Evolutionary conservation across 306 rosid genomes (phyloP), one percentile per base, ranked within the genome.

Genomic region (Malus domestica): DNA sequence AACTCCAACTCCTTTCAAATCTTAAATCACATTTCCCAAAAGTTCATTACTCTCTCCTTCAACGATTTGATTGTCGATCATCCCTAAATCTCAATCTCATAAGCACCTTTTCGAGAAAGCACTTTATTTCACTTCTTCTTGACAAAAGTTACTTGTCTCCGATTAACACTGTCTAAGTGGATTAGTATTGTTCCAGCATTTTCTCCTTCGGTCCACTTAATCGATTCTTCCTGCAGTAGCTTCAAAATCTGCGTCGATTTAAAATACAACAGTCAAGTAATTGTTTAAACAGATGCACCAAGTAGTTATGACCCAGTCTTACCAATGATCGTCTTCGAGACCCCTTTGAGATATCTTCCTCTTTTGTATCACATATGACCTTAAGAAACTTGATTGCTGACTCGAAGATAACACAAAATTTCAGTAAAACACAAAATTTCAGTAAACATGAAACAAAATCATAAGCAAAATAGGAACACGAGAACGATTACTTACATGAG

Each of bases 311-410:
- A 77, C 8, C 29, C 67, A 44, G 73, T 62, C 85, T 86, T 83
- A 93, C 97, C 87, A 65, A 52, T 45, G 23, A 72, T 74, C 81
- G 76, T 65, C 86, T 84, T 63, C 89, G 85, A 63, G 91, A 83
- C 30, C 84, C 81, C 83, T 89, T 88, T 20, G 87, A 74, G 73
- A 27, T 80, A 71, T 83, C 85, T 83, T 83, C 78, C 58, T 87
- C 85, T 72, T 70, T 76, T 75, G 85, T 72, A 59, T 82, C 89
- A n/a, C 92, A 58, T 63, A 89, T 85, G 80, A 88, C 86, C 84
- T 90, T 95, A 70, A 95, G 93, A 84, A 78, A 54, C 81, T 89
- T 83, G 52, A 88, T 62, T 74, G 97, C 99, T 90, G 88, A 82
- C 18, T 66, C 46, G 79, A 60, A 82, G 59, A 78, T 22, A 42